Evolutionary conservation across 169 alveolate genomes (phyloP), one percentile per base, ranked within the genome.

Genomic region (Cryptosporidium canis): DNA sequence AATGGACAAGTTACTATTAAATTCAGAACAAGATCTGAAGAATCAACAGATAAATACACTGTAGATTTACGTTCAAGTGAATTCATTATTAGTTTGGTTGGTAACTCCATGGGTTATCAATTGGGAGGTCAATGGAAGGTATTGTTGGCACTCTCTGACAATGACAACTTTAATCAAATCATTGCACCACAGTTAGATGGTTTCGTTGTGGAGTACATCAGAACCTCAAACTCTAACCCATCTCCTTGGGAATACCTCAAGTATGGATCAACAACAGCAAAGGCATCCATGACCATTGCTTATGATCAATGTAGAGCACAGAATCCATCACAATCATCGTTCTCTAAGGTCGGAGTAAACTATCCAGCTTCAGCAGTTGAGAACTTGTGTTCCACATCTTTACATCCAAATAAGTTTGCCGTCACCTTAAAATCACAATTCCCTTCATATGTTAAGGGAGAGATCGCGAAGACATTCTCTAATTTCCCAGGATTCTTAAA

Each of bases 401-500:
- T 70, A 31, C 70, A 77, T 35, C 87, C 87, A 43, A 24, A 77
- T 44, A 33, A 39, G 3, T 77, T 58, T 39, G 45, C 77, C 0
- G 4, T 77, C 11, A 11, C 7, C 2, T 35, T 77, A 11, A 77
- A 61, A 21, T 77, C 87, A 58, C 18, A 11, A 12, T 58, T 1
- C 29, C 77, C 87, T 18, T 11, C 21, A 0, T 77, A 35, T 55
- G 61, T 53, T 41, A 37, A 37, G 5, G 77, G 61, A 21, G 77
- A 77, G 27, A 48, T 77, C 14, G 55, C 77, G 16, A 55, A 77
- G 35, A 41, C 61, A 11, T 77, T 77, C 72, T 29, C 77, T 16
- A 77, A 77, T 27, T 77, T 58, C 64, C 87, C 87, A 8, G 87
- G 87, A 4, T 77, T 77, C 27, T 58, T 77, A 4, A 18, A 58